These are phyloP conservation scores for Sphagnum fallax DNA, from an alignment of 228 moss, liverwort and hornwort genomes.

Conservation along the genomic window DNA sequence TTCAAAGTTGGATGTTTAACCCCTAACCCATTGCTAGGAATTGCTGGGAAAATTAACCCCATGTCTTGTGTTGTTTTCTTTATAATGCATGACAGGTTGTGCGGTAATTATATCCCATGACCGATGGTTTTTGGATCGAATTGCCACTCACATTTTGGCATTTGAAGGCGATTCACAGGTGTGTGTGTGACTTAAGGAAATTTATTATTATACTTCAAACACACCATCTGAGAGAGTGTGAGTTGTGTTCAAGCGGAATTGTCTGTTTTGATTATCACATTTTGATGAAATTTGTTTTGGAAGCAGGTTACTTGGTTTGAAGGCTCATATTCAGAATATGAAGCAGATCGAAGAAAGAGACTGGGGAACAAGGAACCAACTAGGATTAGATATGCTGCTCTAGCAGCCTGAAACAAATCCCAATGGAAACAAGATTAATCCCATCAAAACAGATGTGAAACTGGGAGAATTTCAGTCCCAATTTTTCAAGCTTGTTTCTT, in stretches of 20 bases:
- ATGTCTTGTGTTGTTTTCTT: too few relatives aligned
- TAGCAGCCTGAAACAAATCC: slow-evolving; percentile 2
- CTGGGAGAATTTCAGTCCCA: too few relatives aligned
- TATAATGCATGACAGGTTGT: slow-evolving; percentile 43
- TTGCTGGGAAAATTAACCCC: too few relatives aligned
- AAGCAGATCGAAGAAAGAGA: slow-evolving; percentile 79
- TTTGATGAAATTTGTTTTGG: not conserved
- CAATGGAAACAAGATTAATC: too few relatives aligned
- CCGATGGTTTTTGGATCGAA: slow-evolving; percentile 96
- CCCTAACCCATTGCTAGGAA: too few relatives aligned
- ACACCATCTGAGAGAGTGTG: not conserved
- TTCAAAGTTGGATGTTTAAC: too few relatives aligned
- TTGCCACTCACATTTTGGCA: slow-evolving; percentile 90
- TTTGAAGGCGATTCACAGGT: slow-evolving; percentile 98
- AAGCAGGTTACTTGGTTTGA: slow-evolving; percentile 69
- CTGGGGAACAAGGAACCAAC: slow-evolving; percentile 82
- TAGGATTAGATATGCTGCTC: slow-evolving; percentile 72
- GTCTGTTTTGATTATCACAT: not conserved
- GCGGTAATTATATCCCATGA: slow-evolving; percentile 97
- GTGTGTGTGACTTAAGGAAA: not conserved
- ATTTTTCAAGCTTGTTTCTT: too few relatives aligned
- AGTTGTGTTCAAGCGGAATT: not conserved
- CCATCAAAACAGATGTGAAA: too few relatives aligned
- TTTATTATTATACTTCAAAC: not conserved
- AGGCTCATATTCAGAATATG: slow-evolving; percentile 90